These are phyloP conservation scores for Zalerion maritima DNA, from an alignment of 495 filamentous ascomycete species.

Conservation along the genomic window DNA sequence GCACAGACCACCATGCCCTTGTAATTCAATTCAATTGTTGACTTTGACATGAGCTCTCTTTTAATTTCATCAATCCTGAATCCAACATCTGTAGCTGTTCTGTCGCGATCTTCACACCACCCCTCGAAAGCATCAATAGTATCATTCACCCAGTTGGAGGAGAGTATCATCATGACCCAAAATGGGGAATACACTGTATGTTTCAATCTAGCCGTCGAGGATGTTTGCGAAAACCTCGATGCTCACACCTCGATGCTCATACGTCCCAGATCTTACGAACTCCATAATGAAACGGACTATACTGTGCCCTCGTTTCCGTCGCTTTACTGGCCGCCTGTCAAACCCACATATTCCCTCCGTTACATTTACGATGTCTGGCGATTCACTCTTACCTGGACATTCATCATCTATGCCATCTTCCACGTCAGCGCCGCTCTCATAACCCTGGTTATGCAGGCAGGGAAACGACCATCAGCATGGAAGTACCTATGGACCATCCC, in stretches of 20 bases:
- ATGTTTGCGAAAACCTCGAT: slow-evolving; percentile 4
- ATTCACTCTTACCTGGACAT: slow-evolving; percentile 83
- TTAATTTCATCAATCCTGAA: no score
- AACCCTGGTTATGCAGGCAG: slow-evolving; percentile 55
- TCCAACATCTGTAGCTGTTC: no score
- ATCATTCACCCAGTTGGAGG: slow-evolving; percentile 1
- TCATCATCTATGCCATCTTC: slow-evolving; percentile 50
- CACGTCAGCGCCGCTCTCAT: slow-evolving; percentile 57
- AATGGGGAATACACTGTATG: slow-evolving; percentile 3
- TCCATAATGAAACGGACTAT: no score
- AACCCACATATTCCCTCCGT: slow-evolving; percentile 55
- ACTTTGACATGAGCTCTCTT: no score
- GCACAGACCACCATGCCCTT: no score
- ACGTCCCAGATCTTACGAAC: slow-evolving; percentile 38
- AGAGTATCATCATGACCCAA: slow-evolving; percentile 1
- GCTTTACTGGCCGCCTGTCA: slow-evolving; percentile 57
- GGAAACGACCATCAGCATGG: slow-evolving; percentile 44
- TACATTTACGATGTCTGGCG: slow-evolving; percentile 72
- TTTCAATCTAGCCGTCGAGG: slow-evolving; percentile 2
- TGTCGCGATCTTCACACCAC: no score
- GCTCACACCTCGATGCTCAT: slow-evolving; percentile 14
- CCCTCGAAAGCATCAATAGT: slow-evolving; percentile 2
- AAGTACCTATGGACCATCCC: slow-evolving; percentile 65
- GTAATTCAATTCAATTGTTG: no score
- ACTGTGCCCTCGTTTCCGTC: slow-evolving; percentile 68